A percentile compares a stretch with the other conserved stretches of the same genome.
These are phyloP conservation scores for Tubosaeta sp. DNA, from an alignment of 768 basidiomycete species.

Conservation along the genomic window DNA sequence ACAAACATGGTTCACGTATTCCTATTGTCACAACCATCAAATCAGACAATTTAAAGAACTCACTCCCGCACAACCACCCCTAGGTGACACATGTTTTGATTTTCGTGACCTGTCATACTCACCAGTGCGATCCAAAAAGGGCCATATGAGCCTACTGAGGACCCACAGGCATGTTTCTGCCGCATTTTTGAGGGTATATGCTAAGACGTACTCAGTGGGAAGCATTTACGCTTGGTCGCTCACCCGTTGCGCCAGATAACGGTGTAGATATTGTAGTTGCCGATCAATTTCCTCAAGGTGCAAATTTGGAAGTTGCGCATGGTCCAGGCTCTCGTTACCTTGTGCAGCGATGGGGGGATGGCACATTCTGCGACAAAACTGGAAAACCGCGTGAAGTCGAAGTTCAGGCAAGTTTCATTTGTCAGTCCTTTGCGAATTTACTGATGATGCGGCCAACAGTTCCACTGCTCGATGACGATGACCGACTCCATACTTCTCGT, in stretches of 20 bases:
- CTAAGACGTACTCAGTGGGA: conserved; percentile 52
- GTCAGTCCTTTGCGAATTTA: conserved; percentile 1
- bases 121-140: conserved; percentile 40
- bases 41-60: conserved; percentile 95
- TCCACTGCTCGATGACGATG: conserved; percentile 95
- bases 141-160: conserved; percentile 77
- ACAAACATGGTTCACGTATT: conserved; percentile 96
- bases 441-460: conserved; percentile 41
- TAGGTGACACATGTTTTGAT: conserved; percentile 45
- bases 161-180: conserved; percentile 61
- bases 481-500: conserved; percentile 87
- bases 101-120: conserved; percentile 13
- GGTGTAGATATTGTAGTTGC: conserved; percentile 63
- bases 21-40: conserved; percentile 91
- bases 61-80: conserved; percentile 55
- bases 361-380: conserved; percentile 92
- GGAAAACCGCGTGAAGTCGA: conserved; percentile 85
- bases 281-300: conserved; percentile 58
- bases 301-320: conserved; percentile 73
- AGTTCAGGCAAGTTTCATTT: conserved; percentile 67
- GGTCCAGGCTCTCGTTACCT: conserved; percentile 85
- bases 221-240: conserved; percentile 73
- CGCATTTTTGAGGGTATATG: conserved; percentile 20
- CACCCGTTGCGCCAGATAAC: conserved; percentile 54
- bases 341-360: conserved; percentile 87